phyloP scores from a whole-genome alignment of 495 filamentous ascomycete genomes.

The Hypoxylon subgilvum region DNA sequence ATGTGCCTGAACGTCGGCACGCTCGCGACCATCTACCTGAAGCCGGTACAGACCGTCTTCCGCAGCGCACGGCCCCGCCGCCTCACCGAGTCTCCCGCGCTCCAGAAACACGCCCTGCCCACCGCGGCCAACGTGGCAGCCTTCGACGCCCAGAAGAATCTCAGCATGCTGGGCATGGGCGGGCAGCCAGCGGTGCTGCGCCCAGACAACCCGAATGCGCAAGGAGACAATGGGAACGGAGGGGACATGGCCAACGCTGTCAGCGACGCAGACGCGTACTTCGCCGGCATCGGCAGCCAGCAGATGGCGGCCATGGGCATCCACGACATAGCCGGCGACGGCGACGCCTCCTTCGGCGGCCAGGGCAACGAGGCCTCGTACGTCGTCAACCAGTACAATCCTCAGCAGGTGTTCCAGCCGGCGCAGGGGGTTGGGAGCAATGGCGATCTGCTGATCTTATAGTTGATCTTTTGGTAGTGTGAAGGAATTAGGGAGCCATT shows the following conservation, averaged over 20 bases:
- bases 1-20: conserved; percentile 97
- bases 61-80: conserved; percentile 80
- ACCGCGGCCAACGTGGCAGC: conserved; percentile 50
- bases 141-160: conserved; percentile 58
- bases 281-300: conserved; percentile 71
- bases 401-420: conserved; percentile 64
- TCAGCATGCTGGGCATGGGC: conserved; percentile 59
- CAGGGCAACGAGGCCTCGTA: conserved; percentile 55
- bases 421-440: conserved; percentile 56
- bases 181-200: conserved; percentile 52
- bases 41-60: conserved; percentile 98
- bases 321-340: conserved; percentile 43
- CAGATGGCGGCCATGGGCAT: conserved; percentile 74
- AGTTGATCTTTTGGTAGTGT: background rate
- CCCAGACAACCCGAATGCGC: conserved; percentile 28
- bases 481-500: too few species aligned
- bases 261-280: conserved; percentile 84
- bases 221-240: conserved; percentile 34
- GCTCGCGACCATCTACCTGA: conserved; percentile 94
- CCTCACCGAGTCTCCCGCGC: conserved; percentile 78
- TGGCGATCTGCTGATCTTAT: conserved; percentile 63
- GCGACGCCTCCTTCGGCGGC: conserved; percentile 56
- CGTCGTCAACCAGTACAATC: conserved; percentile 72
- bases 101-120: conserved; percentile 72
- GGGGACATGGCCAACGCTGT: conserved; percentile 70